Conservation (phyloP, 2,329 filamentous ascomycete species). For the Fusarium subtropicale region DNA sequence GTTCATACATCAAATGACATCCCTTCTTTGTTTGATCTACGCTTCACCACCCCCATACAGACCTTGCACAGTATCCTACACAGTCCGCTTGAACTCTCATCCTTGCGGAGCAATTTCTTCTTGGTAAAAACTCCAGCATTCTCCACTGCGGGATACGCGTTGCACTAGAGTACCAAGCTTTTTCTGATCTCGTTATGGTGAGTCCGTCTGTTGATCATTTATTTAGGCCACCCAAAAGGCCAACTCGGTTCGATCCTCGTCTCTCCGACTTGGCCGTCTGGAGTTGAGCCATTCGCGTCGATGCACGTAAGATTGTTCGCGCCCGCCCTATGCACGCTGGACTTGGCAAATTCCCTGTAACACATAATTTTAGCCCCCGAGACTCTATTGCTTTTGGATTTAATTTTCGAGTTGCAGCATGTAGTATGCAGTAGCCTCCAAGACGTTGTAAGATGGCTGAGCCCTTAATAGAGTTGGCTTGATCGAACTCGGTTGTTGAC, state of each 20-base stretch:
- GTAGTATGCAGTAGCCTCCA: neutral
- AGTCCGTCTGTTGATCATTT: slow-evolving; percentile 34
- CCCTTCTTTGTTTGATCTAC: slow-evolving; percentile 28
- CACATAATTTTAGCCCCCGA: neutral
- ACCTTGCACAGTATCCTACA: slow-evolving; percentile 30
- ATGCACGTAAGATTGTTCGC: slow-evolving; percentile 32
- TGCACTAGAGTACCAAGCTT: slow-evolving; percentile 44
- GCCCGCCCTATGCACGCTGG: slow-evolving; percentile 2
- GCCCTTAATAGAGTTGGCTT: neutral
- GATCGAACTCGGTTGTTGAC: slow-evolving; percentile 1
- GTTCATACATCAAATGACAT: slow-evolving; percentile 15
- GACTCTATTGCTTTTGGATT: neutral
- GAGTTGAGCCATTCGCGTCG: slow-evolving; percentile 14
- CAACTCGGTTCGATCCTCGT: neutral
- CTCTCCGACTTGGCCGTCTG: slow-evolving; percentile 8
- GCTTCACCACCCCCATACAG: slow-evolving; percentile 6
- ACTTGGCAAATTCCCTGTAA: slow-evolving; percentile 6
- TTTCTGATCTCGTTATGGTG: slow-evolving; percentile 34
- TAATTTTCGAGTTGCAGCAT: slow-evolving; percentile 17
- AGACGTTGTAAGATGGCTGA: neutral
- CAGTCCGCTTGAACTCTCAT: slow-evolving; percentile 21
- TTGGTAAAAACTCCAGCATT: slow-evolving; percentile 31
- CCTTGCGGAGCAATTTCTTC: slow-evolving; percentile 35
- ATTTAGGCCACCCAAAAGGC: slow-evolving; percentile 4
- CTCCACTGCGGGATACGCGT: slow-evolving; percentile 38